Evolutionary conservation across 2,329 filamentous ascomycete species (phyloP).

Genomic region (Xylaria sp.): DNA sequence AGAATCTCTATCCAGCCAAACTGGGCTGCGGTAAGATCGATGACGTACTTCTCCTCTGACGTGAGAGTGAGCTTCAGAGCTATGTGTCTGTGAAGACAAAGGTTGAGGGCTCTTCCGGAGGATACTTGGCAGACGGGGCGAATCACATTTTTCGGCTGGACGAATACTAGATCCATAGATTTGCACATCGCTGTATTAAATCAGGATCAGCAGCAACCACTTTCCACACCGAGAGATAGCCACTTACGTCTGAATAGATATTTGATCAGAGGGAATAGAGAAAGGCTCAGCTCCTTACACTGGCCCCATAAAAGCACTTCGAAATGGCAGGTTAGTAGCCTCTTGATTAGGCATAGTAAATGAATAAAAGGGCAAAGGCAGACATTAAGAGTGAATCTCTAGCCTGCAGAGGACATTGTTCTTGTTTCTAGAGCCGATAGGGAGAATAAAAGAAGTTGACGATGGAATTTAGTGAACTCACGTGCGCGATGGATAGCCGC

Average conservation of each 20-base stretch:
- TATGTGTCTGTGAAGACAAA: constrained; percentile 15
- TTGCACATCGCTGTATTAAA: constrained; percentile 22
- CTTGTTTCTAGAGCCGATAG: neutral
- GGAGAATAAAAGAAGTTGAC: neutral
- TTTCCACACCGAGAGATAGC: too few relatives aligned
- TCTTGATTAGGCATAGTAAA: too few relatives aligned
- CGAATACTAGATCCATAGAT: constrained; percentile 1
- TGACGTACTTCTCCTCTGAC: constrained; percentile 28
- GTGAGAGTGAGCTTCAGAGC: constrained; percentile 22
- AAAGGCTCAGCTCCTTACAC: constrained; percentile 20
- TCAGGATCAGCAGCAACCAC: neutral
- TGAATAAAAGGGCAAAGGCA: neutral
- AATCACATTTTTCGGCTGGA: constrained; percentile 18
- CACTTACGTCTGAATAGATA: constrained; percentile 28
- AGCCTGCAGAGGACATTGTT: neutral
- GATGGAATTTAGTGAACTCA: constrained; percentile 16
- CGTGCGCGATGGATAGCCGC: constrained; percentile 9
- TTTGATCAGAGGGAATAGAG: constrained; percentile 11
- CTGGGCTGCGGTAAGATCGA: constrained; percentile 29
- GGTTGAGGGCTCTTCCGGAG: constrained; percentile 2
- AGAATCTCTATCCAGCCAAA: constrained; percentile 35
- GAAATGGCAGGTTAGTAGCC: constrained; percentile 7
- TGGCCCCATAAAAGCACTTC: constrained; percentile 25
- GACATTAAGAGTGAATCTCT: neutral
- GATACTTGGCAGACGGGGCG: constrained; percentile 24